Evolutionary conservation across 2,329 filamentous ascomycete species (phyloP).

Genomic region (Cyclaneusma minus): DNA sequence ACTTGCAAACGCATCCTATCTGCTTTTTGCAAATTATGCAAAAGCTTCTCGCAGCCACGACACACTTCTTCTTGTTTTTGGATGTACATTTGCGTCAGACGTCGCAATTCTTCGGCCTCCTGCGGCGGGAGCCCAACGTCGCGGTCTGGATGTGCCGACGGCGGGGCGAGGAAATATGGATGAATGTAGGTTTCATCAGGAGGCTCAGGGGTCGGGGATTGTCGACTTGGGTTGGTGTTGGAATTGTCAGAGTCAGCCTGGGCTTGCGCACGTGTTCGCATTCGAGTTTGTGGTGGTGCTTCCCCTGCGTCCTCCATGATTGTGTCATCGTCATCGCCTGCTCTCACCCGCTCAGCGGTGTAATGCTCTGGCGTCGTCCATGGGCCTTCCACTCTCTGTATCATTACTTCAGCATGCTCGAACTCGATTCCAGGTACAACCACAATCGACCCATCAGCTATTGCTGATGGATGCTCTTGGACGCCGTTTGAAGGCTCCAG

Average conservation of each 20-base stretch:
- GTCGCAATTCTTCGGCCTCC: constrained; percentile 67
- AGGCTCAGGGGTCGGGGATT: constrained; percentile 26
- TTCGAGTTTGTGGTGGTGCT: constrained; percentile 28
- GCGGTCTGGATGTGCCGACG: constrained; percentile 45
- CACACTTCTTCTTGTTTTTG: constrained; percentile 80
- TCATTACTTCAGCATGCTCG: too few relatives aligned
- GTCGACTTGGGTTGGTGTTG: constrained; percentile 16
- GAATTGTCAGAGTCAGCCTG: constrained; percentile 24
- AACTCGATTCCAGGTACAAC: too few relatives aligned
- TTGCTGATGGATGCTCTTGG: too few relatives aligned
- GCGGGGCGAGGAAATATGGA: constrained; percentile 56
- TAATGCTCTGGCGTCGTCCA: background rate
- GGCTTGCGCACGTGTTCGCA: constrained; percentile 37
- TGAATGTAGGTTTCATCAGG: constrained; percentile 45
- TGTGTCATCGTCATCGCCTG: too few relatives aligned
- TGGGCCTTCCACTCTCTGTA: too few relatives aligned
- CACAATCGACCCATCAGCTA: too few relatives aligned
- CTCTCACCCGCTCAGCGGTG: too few relatives aligned
- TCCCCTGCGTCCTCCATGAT: constrained; percentile 26
- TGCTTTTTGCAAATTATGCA: constrained; percentile 55
- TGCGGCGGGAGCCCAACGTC: constrained; percentile 55
- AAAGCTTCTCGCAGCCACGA: constrained; percentile 50
- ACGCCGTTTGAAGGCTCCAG: too few relatives aligned
- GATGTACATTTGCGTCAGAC: constrained; percentile 59
- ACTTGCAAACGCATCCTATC: constrained; percentile 59